A percentile compares a stretch with the other conserved stretches of the same genome.
Conservation (phyloP, 129 eudicot genomes). For the Helichrysum umbraculigerum region DNA sequence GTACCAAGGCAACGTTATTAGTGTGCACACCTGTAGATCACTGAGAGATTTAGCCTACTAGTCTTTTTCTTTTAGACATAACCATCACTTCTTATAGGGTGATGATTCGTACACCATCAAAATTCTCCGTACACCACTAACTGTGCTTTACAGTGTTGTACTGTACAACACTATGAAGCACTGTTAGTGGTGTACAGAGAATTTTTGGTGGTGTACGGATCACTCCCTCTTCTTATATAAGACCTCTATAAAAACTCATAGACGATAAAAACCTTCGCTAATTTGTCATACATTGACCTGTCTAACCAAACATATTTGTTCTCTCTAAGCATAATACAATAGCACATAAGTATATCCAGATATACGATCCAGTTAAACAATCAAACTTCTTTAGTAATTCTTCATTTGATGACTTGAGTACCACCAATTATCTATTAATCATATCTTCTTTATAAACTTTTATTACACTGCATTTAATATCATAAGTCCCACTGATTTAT, state of each 20-base stretch:
- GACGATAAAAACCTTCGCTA: too few relatives aligned
- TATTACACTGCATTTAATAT: neutral
- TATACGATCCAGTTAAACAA: neutral
- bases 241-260: too few relatives aligned
- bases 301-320: neutral
- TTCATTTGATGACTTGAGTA: slow-evolving; percentile 1
- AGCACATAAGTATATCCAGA: slow-evolving; percentile 19
- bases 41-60: neutral
- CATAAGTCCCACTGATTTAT: neutral
- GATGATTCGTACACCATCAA: too few relatives aligned
- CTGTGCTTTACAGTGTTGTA: too few relatives aligned
- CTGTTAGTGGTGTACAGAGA: too few relatives aligned
- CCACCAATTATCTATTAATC: neutral
- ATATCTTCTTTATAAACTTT: neutral
- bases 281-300: too few relatives aligned
- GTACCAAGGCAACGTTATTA: neutral
- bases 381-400: neutral
- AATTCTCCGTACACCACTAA: too few relatives aligned
- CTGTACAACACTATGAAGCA: too few relatives aligned
- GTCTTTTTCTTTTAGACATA: neutral
- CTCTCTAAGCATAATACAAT: neutral
- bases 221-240: neutral
- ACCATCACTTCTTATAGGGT: neutral
- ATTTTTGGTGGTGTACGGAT: too few relatives aligned
- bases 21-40: neutral